These are phyloP conservation scores for Cyberlindnera mississippiensis DNA, from an alignment of 805 yeast species.

Conservation along the genomic window DNA sequence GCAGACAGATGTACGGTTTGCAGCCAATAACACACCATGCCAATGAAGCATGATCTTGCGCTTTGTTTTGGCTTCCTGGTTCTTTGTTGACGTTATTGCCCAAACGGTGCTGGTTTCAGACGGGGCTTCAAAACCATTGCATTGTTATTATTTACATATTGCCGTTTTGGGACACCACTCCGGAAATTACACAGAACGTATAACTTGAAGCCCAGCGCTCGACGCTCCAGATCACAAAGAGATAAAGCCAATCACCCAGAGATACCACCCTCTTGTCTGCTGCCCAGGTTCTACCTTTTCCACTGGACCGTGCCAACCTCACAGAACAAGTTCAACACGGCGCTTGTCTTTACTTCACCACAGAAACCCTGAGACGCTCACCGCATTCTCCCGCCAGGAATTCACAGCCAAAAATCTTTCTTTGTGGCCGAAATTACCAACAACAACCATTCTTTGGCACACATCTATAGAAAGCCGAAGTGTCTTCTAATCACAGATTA, in stretches of 20 bases:
- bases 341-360: neutral
- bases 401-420: neutral
- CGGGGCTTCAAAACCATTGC: constrained; percentile 17
- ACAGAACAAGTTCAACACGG: neutral
- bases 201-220: constrained; percentile 13
- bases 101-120: constrained; percentile 5
- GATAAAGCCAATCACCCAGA: too few species aligned
- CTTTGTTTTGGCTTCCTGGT: constrained; percentile 9
- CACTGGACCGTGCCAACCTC: neutral
- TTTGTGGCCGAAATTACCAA: neutral
- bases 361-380: neutral
- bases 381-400: constrained; percentile 7
- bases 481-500: too few species aligned
- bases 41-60: neutral
- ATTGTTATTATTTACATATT: constrained; percentile 26
- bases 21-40: neutral
- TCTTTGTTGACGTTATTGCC: constrained; percentile 14
- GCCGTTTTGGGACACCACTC: constrained; percentile 16
- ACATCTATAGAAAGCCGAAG: too few species aligned
- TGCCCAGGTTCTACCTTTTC: constrained; percentile 1
- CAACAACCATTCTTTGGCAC: too few species aligned
- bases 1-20: neutral
- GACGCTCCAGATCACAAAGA: constrained; percentile 1
- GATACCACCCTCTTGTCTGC: too few species aligned
- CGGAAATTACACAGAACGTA: constrained; percentile 18